Base-by-base conservation (phyloP, 108 stramenopile genomes). In the Phaeodactylum tricornutum region DNA sequence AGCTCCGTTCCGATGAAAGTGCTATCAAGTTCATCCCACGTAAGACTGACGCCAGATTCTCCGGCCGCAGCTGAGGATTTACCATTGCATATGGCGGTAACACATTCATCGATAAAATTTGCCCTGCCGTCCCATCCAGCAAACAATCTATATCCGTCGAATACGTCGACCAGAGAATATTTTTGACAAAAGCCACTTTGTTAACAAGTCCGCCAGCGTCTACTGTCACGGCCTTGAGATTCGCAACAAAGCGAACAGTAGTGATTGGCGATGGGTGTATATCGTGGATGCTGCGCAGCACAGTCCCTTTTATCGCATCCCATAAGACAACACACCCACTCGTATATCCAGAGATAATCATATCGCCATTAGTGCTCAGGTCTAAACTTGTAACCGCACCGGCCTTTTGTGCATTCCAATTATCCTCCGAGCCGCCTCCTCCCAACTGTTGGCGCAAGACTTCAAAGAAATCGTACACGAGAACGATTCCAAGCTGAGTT, bases 141-240 rank as follows among this genome's bases (percentile, higher is more conserved):
- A 94, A 55, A 66, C 90, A 92, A 43, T 90, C 93, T 3, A 77
- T 75, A 19, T 94, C 93, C 40, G 71, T 67, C 25, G 63, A 69
- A 36, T 85, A 92, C 21, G 75, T 62, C 11, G 63, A 54, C 79
- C 81, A 81, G 24, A 88, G 57, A 53, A 87, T 67, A 21, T 67
- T 79, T 28, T 74, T 80, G 23, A 71, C 40, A 61, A 94, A 90
- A 28, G 58, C 53, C 11, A 88, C 43, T 47, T 83, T 87, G 55
- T 89, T 87, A 32, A 94, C 93, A 20, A 92, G 52, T n/a, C 93
- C 93, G 19, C 66, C 61, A 6, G 81, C 81, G 57, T 90, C 89
- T 22, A 86, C 85, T 22, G 71, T 72, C 17, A 92, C 83, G 3
- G 81, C 59, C 39, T 74, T 75, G 42, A 72, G 51, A 63, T 78